Evolutionary conservation across 164 flowering plant genomes (phyloP).

Genomic region (Dillenia suffruticosa): DNA sequence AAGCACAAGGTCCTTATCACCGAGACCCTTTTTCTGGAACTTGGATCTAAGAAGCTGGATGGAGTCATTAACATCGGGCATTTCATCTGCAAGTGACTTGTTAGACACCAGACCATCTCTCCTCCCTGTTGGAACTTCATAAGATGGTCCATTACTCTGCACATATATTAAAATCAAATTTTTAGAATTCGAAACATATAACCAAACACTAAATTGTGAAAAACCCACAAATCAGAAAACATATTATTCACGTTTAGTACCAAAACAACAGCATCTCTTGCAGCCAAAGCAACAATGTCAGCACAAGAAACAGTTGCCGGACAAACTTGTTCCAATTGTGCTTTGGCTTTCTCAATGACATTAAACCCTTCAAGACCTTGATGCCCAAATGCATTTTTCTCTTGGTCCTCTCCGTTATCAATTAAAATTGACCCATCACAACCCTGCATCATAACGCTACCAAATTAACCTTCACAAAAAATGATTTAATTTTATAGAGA

Average conservation of each 20-base stretch:
- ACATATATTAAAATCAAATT: too few relatives aligned
- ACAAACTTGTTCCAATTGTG: slow-evolving; percentile 22
- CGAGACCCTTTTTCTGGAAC: slow-evolving; percentile 41
- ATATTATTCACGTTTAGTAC: slow-evolving; percentile 5
- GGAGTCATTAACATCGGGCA: slow-evolving; percentile 49
- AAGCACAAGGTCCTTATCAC: slow-evolving; percentile 42
- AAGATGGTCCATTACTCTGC: slow-evolving; percentile 41
- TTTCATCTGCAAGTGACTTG: slow-evolving; percentile 25
- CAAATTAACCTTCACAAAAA: too few relatives aligned
- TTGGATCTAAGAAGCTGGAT: slow-evolving; percentile 29
- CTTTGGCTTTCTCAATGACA: slow-evolving; percentile 28
- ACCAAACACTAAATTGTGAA: not conserved
- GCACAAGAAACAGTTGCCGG: slow-evolving; percentile 33
- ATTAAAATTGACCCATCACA: slow-evolving; percentile 62
- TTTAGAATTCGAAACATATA: too few relatives aligned
- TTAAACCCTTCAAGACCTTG: slow-evolving; percentile 42
- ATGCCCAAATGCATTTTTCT: slow-evolving; percentile 42
- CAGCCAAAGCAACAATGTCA: slow-evolving; percentile 30
- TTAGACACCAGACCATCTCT: slow-evolving; percentile 50
- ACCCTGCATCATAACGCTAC: slow-evolving; percentile 23
- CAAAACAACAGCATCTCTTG: slow-evolving; percentile 27
- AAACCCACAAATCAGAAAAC: not conserved
- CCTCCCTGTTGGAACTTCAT: slow-evolving; percentile 45
- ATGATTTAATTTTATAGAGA: too few relatives aligned
- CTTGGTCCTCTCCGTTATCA: slow-evolving; percentile 24